These are phyloP conservation scores for Hanseniaspora taiwanica DNA, from an alignment of 805 yeast species.

Conservation along the genomic window DNA sequence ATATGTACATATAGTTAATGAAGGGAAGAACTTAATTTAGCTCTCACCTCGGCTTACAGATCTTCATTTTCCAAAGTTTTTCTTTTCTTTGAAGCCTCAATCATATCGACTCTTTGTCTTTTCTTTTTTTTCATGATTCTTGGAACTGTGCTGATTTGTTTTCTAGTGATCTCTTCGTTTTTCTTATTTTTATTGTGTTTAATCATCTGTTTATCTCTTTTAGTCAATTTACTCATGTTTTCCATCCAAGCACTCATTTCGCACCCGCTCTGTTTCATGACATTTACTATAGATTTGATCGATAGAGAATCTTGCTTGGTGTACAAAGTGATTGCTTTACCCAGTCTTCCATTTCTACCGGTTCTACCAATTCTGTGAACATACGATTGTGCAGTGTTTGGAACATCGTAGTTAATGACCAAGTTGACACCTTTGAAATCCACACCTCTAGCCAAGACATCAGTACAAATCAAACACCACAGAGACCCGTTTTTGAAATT, in stretches of 20 bases:
- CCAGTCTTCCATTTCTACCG: conserved; percentile 84
- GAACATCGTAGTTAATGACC: conserved; percentile 94
- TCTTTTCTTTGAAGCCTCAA: conserved; percentile 57
- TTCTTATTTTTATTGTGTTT: conserved; percentile 55
- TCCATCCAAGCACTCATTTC: conserved; percentile 66
- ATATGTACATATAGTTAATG: neutral
- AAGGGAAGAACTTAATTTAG: neutral
- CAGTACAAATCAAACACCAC: conserved; percentile 96
- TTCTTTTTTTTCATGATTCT: conserved; percentile 50
- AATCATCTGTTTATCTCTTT: conserved; percentile 16
- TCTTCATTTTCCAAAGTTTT: conserved; percentile 20
- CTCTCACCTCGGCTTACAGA: no score
- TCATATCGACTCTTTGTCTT: conserved; percentile 54
- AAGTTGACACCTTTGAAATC: conserved; percentile 92
- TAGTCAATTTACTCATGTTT: conserved; percentile 1
- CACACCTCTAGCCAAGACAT: conserved; percentile 90
- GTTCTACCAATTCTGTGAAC: conserved; percentile 98
- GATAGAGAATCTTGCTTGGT: conserved; percentile 76
- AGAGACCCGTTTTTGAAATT: conserved; percentile 79
- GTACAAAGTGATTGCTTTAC: conserved; percentile 83
- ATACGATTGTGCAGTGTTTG: conserved; percentile 84
- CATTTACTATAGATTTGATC: conserved; percentile 77
- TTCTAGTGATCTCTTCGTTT: conserved; percentile 47
- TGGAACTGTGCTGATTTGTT: conserved; percentile 77
- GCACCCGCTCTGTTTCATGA: conserved; percentile 87